Evolutionary conservation across 2,329 filamentous ascomycete species (phyloP).

Genomic region (Lachnellula willkommii): DNA sequence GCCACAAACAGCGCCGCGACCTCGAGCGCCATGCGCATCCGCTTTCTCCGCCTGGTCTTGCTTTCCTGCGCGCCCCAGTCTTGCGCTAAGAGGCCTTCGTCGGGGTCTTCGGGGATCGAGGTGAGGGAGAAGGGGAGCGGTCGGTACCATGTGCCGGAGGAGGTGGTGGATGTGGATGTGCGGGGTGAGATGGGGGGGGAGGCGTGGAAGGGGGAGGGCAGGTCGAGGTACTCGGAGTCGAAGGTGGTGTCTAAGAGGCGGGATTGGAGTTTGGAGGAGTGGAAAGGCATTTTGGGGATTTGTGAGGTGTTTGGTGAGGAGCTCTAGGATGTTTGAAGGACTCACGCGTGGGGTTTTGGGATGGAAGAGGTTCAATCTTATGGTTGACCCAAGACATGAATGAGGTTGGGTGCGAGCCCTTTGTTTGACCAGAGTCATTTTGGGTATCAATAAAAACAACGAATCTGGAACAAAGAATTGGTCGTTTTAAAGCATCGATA

Average conservation of each 20-base stretch:
- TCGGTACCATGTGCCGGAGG: not conserved
- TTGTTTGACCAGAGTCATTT: too few species aligned
- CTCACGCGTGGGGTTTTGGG: too few species aligned
- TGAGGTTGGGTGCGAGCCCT: too few species aligned
- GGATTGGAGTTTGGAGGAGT: slow-evolving; percentile 16
- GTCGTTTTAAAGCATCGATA: too few species aligned
- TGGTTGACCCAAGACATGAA: too few species aligned
- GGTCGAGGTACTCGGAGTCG: not conserved
- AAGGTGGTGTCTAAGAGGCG: slow-evolving; percentile 8
- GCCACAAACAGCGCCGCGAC: slow-evolving; percentile 1
- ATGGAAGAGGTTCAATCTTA: too few species aligned
- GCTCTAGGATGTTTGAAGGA: too few species aligned
- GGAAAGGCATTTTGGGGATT: slow-evolving; percentile 16
- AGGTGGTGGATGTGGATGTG: not conserved
- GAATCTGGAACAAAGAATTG: too few species aligned
- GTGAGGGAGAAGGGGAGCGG: not conserved
- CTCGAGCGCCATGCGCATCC: not conserved
- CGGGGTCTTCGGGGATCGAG: not conserved
- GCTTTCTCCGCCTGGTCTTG: not conserved
- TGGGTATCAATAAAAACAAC: too few species aligned
- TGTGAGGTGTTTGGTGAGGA: not conserved
- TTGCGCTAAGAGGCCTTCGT: not conserved
- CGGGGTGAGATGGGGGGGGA: slow-evolving; percentile 1
- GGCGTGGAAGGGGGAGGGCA: not conserved
- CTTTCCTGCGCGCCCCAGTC: not conserved